Evolutionary conservation across 306 rosid species (phyloP), one percentile per base, ranked within the genome.

Genomic region (Cucurbita moschata): DNA sequence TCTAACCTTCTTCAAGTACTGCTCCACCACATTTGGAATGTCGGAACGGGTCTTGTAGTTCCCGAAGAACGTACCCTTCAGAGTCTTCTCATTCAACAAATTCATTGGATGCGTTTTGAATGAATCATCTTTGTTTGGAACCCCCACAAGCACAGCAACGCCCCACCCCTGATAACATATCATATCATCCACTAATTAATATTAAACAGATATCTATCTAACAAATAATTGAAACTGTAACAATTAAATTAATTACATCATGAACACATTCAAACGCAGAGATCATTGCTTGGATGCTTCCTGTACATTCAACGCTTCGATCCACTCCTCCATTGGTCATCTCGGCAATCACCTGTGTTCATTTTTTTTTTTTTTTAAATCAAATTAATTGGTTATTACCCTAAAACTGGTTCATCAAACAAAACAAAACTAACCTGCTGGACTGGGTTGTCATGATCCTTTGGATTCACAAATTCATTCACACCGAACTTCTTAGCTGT

Each of bases 211-310:
- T 26, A 26, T 2, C 3, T 26, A 2, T 26, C 35, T 26, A 26
- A 26, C 35, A 26, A 26, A 26, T 26, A 26, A 26, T 2, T 26
- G 35, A 26, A 26, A 26, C 3, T 0, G 1, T 26, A 26, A 26
- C 1, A 1, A 23, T 47, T 58, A 1, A 21, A 21, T 21, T 21
- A 21, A 21, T 39, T 82, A 92, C 98, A 81, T 92, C 96, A 7
- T 92, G 98, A 50, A 92, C 96, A 47, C 96, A 90, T 86, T 92
- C 98, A 18, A 92, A 92, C 6, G 98, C 96, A 5, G 98, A 87
- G 76, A 88, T 83, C 96, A 90, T 90, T 38, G 96, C 96, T 74
- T 92, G 96, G 54, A 88, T 30, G 81, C 91, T 92, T 30, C 96
- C 96, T 0, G 96, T 92, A 71, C 98, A 92, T 75, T 92, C 98